Percentiles rank a stretch among this genome's conserved stretches.
Evolutionary conservation across 2,329 filamentous ascomycete genomes (phyloP).

Genomic region (Ceratocystis variospora): DNA sequence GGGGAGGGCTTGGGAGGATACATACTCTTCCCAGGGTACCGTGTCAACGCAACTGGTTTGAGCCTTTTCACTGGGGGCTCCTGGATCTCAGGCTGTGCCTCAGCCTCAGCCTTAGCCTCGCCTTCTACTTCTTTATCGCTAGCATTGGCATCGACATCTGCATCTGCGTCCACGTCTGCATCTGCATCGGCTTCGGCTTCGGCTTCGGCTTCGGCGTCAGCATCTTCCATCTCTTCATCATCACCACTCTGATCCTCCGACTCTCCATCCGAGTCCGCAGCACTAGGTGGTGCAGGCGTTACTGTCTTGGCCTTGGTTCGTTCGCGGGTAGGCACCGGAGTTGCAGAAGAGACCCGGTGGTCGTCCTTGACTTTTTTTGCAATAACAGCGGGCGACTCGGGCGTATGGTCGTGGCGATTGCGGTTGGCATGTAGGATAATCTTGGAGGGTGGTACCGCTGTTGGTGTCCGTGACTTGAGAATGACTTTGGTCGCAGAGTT

Average conservation of each 20-base stretch:
- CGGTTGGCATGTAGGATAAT: constrained; percentile 57
- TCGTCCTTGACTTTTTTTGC: background rate
- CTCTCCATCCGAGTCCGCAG: constrained; percentile 2
- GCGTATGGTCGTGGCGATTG: constrained; percentile 10
- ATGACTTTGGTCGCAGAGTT: constrained; percentile 31
- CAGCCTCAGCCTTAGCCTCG: background rate
- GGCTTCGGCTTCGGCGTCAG: background rate
- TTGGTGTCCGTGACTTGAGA: constrained; percentile 16
- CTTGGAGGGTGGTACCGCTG: constrained; percentile 27
- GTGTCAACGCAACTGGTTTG: constrained; percentile 13
- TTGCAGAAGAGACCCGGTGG: background rate
- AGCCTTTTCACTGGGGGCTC: constrained; percentile 14
- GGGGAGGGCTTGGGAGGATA: background rate
- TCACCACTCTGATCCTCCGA: background rate
- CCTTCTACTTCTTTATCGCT: background rate
- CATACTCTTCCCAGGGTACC: constrained; percentile 17
- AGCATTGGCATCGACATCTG: background rate
- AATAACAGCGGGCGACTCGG: constrained; percentile 8
- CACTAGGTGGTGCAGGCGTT: background rate
- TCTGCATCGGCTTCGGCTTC: background rate
- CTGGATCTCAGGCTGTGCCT: background rate
- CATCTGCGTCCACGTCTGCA: background rate
- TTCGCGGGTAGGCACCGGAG: constrained; percentile 11
- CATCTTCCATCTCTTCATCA: constrained; percentile 1
- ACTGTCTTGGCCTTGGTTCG: constrained; percentile 13